Base-by-base conservation (phyloP, 2,329 filamentous ascomycete species). In the Cladosporium phlei region DNA sequence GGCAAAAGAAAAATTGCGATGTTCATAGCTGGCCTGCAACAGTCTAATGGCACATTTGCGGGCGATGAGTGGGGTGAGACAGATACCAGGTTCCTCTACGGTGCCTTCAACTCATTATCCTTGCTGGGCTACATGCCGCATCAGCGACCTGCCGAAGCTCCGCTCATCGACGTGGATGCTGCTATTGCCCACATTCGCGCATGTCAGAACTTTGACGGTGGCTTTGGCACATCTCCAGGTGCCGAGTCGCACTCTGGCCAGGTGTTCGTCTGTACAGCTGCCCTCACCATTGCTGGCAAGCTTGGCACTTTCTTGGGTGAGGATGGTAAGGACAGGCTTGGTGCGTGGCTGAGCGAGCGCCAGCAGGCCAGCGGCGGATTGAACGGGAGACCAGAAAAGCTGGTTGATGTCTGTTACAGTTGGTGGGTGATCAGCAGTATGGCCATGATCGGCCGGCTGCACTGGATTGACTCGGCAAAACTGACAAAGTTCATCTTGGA, bases 381-480 rank as follows among this genome's bases (percentile, higher is more conserved):
- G 40, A 98, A 98, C 64, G 93, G 93, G 2, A 79, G 93, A 38
- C 93, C 93, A 0, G 93, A 97, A 70, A 98, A 98, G 73, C 72
- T 86, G 52, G 91, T 95, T 64, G 93, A 98, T 65, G 91, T 95
- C 11, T 98, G 93, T 71, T 98, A 98, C 70, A 95, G 88, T 65
- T 98, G 93, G 93, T 98, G 93, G 93, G 93, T 97, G 34, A 72
- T 91, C 61, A 91, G 87, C 62, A 95, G 90, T 64, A 71, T 98
- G 56, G 84, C 86, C 35, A 96, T 97, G 77, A 86, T 98, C 56
- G 82, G 78, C 45, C 83, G 84, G 46, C 77, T 89, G 44, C 87
- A 96, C 65, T 98, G 93, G 93, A 94, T 98, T 63, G 88, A 98
- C 70, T 79, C 82, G 39, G 75, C 83, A 48, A 86, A 87, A 62